Percentiles rank a stretch among this genome's conserved stretches.
phyloP scores from a whole-genome alignment of 352 stramenopile species.

The Thalassiosira mediterranea region DNA sequence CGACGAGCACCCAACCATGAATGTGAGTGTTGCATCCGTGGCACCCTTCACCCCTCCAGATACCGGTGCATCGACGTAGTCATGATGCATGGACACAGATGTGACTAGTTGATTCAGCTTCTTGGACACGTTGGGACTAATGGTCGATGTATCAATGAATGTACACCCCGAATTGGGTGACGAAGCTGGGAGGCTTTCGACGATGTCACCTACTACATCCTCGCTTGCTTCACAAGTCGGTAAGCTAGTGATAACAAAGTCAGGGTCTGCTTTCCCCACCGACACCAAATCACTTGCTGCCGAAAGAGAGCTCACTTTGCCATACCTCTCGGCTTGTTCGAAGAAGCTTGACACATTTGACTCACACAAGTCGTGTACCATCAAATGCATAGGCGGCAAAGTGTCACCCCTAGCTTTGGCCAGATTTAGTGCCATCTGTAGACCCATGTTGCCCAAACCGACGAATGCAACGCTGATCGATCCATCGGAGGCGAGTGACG shows the following conservation, averaged over 20 bases:
- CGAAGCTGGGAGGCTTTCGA: constrained; percentile 36
- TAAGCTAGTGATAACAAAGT: constrained; percentile 47
- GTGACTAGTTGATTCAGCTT: constrained; percentile 83
- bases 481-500: too few relatives aligned
- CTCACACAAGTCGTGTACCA: constrained; percentile 58
- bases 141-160: constrained; percentile 95
- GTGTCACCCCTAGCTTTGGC: constrained; percentile 56
- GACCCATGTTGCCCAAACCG: constrained; percentile 93
- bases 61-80: constrained; percentile 94
- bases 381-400: constrained; percentile 28
- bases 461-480: constrained; percentile 89
- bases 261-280: constrained; percentile 37
- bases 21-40: constrained; percentile 94
- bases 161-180: constrained; percentile 78
- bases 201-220: constrained; percentile 49
- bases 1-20: constrained; percentile 92
- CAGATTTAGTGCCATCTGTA: constrained; percentile 92
- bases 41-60: constrained; percentile 95
- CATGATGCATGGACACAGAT: constrained; percentile 53
- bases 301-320: constrained; percentile 28
- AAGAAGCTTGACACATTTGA: constrained; percentile 71
- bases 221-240: constrained; percentile 42
- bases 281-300: constrained; percentile 35
- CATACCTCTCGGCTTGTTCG: constrained; percentile 32
- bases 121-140: constrained; percentile 92